phyloP scores from a whole-genome alignment of 345 rosid genomes.

The Acer yangbiense region DNA sequence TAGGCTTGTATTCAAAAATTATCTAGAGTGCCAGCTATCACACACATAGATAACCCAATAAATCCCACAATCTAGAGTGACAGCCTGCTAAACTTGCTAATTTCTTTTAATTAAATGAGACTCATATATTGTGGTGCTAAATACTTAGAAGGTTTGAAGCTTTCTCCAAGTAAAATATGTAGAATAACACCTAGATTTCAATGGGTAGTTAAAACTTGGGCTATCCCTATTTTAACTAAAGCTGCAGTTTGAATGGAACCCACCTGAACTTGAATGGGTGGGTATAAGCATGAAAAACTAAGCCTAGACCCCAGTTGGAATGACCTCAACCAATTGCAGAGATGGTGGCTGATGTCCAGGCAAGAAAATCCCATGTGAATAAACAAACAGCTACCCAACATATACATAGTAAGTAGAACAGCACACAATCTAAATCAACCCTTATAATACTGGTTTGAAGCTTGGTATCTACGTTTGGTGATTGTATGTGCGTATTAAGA shows the following conservation, averaged over 20 bases:
- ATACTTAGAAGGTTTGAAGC: not conserved
- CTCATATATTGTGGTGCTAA: not conserved
- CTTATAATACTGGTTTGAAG: not conserved
- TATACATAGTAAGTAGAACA: not conserved
- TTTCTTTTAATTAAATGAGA: no score
- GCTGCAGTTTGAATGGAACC: not conserved
- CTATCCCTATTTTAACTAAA: not conserved
- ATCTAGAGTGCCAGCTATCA: not conserved
- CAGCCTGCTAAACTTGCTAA: no score
- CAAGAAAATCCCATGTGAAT: not conserved
- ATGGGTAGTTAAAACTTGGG: slow-evolving; percentile 4
- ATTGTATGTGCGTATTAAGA: not conserved
- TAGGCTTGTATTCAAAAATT: not conserved
- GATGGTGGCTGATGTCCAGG: not conserved
- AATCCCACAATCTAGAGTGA: no score
- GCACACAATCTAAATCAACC: not conserved
- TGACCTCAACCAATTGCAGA: not conserved
- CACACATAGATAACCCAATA: not conserved
- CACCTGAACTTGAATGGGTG: not conserved
- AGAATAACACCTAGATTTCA: not conserved
- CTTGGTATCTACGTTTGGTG: not conserved
- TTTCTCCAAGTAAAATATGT: not conserved
- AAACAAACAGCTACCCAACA: slow-evolving; percentile 9
- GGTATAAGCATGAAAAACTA: not conserved
- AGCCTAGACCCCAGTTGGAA: not conserved